Conservation (phyloP, 345 rosid species). For the Lenwebbia sp. region DNA sequence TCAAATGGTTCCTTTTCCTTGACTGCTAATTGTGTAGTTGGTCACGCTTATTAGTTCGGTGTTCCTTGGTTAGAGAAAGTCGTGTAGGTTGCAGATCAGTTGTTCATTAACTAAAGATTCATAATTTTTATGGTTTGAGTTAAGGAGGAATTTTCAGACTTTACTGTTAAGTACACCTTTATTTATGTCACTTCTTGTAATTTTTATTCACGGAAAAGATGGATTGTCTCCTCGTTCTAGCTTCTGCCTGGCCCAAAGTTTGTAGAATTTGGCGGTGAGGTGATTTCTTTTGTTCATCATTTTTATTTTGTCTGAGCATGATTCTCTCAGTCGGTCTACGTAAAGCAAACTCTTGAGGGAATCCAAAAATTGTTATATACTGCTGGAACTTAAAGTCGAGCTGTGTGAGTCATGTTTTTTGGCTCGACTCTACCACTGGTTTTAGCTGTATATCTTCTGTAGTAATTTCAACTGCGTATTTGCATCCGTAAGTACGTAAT, state of each 20-base stretch:
- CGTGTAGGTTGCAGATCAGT: slow-evolving; percentile 10
- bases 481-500: background rate
- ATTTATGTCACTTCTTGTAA: background rate
- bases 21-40: slow-evolving; percentile 41
- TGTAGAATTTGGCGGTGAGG: background rate
- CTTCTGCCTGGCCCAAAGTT: background rate
- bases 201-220: background rate
- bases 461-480: background rate
- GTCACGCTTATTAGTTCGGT: slow-evolving; percentile 21
- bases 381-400: background rate
- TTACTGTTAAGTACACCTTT: background rate
- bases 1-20: background rate
- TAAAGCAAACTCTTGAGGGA: background rate
- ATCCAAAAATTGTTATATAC: background rate
- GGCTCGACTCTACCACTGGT: background rate
- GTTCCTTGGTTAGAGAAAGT: slow-evolving; percentile 16
- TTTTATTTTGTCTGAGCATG: background rate
- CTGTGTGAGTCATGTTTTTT: background rate
- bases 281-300: background rate
- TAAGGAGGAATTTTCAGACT: background rate
- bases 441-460: background rate
- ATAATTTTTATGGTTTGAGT: slow-evolving; percentile 6
- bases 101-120: slow-evolving; percentile 10
- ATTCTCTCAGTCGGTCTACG: background rate
- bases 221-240: background rate